Evolutionary conservation across 2,329 filamentous ascomycete species (phyloP).

Genomic region (Aspergillus novoparasiticus): DNA sequence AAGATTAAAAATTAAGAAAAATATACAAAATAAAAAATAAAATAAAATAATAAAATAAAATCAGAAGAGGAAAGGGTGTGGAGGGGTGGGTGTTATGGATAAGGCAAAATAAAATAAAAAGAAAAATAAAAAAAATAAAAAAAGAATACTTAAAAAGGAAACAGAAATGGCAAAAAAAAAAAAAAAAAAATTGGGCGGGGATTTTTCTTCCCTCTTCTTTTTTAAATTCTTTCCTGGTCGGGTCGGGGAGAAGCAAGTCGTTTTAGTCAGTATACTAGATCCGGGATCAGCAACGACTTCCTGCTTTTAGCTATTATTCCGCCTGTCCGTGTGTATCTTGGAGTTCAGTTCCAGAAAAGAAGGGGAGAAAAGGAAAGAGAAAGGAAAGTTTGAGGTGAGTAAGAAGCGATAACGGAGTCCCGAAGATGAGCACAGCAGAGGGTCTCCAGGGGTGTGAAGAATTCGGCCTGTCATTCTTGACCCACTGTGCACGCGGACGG

Average conservation of each 20-base stretch:
- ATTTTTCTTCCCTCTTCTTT: not conserved
- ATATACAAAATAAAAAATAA: not conserved
- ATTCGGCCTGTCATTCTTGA: conserved; percentile 41
- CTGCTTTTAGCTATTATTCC: not conserved
- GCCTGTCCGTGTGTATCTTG: not conserved
- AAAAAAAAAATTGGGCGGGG: not conserved
- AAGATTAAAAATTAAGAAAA: conserved; percentile 11
- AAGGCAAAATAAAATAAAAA: conserved; percentile 14
- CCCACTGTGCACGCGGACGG: conserved; percentile 42
- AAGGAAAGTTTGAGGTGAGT: conserved; percentile 10
- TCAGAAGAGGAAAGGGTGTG: no score
- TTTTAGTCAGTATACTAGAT: not conserved
- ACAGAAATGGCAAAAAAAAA: not conserved
- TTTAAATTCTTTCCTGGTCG: not conserved
- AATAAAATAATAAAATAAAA: no score
- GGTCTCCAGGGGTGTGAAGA: conserved; percentile 30
- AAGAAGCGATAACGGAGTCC: not conserved
- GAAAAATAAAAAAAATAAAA: conserved; percentile 12
- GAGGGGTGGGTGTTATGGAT: not conserved
- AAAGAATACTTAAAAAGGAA: conserved; percentile 6
- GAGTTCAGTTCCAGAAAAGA: conserved; percentile 11
- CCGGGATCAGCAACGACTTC: not conserved
- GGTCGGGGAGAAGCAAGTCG: not conserved
- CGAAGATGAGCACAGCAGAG: not conserved
- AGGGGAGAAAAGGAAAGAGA: conserved; percentile 14